Base-by-base conservation (phyloP, 2,329 filamentous ascomycete genomes). In the Venturia pyrina region DNA sequence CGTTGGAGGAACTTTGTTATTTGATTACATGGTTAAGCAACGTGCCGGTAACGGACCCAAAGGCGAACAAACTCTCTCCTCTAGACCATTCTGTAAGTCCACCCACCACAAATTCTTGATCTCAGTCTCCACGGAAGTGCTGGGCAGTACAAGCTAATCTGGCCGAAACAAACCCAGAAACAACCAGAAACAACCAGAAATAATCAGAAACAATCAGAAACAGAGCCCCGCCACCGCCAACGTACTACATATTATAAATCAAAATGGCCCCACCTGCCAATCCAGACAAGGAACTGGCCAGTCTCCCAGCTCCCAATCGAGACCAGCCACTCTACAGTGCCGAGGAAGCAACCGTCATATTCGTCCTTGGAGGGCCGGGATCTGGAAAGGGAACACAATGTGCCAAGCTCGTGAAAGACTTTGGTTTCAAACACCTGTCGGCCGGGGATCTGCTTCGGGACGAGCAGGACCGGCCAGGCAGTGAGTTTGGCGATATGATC, bases 311-410 rank as follows among this genome's bases (percentile, higher is more conserved):
- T 69, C 81, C 83, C 40, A 75, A 79, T 68, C 88, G 88, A 76
- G 74, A 77, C 57, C 79, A 81, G 65, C 89, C 93, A 5, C 86
- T 86, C 73, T 97, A 96, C 83, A 87, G 85, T 67, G 80, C 88
- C 62, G 73, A 85, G 66, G 83, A 92, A 67, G 90, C 96, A 41
- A 95, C 91, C n/a, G 93, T 98, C 67, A 81, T 99, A 77, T 98
- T 96, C 81, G 91, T 98, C 69, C 91, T 99, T 68, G 93, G 93
- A 76, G 95, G 95, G 2, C 95, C 95, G 17, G 95, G 95, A 69
- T 91, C 93, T 69, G 95, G 95, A 72, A 99, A 99, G 78, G 95
- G 95, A 72, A 99, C 95, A 2, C 93, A 99, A 78, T 98, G 93
- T 82, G 85, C 87, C 70, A 90, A 90, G 70, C 87, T 99, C 43